Base-by-base conservation (phyloP, 768 basidiomycete genomes). In the Podaxis carcinomalis region DNA sequence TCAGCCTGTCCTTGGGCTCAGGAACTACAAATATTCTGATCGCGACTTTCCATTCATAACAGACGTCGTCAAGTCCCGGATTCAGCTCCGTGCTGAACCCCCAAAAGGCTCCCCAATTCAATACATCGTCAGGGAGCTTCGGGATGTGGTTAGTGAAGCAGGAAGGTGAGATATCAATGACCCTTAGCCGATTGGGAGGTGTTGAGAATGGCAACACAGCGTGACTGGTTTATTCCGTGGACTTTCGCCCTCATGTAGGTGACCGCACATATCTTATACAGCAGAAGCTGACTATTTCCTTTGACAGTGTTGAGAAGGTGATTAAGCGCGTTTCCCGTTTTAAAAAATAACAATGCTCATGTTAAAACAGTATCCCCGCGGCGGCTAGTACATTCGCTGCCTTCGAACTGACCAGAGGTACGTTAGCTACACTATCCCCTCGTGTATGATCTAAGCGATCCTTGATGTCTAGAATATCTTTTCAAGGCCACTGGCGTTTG, bases 61-160 rank as follows among this genome's bases (percentile, higher is more conserved):
- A 90, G 95, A 98, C 64, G 92, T 97, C 4, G 83, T 95, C 35
- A 98, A 98, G 76, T 95, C 93, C 3, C 86, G 93, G 37, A 79
- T 97, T 9, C 95, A 98, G 68, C 80, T 95, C 5, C 85, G 91
- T 0, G 68, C 80, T 0, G 83, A 78, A 1, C 93, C 95, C 0
- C 93, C 93, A 7, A 76, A 75, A 39, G 84, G 92, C 1, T 87
- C 83, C 4, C 89, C 89, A 5, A 82, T 85, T 62, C 86, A 79
- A 57, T 97, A 97, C 67, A 92, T 98, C 50, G 77, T 78, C 0
- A 73, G 76, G 36, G 94, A 96, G 68, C 63, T 94, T n/a, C 79
- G 74, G 57, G 72, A 77, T 0, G 82, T 96, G 27, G 72, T 95
- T 1, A 71, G 77, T 6, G 92, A 93, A 73, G 83, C 85, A 23